A percentile compares a stretch with the other conserved stretches of the same genome.
These are phyloP conservation scores for Fusarium sp. DNA, from an alignment of 2,329 filamentous ascomycete genomes.

Conservation along the genomic window DNA sequence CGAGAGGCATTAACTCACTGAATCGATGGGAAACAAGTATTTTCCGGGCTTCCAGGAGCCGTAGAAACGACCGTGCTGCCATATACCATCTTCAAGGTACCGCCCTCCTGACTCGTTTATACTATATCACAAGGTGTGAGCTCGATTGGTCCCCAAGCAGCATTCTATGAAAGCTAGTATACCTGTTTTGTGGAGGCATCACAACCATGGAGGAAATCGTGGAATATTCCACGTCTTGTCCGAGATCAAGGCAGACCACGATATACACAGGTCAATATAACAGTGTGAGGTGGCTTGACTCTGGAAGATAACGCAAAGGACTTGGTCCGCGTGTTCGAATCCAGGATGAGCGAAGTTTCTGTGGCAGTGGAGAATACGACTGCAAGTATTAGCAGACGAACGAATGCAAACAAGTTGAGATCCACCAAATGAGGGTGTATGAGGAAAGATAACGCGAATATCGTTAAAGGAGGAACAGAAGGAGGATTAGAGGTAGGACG, in stretches of 20 bases:
- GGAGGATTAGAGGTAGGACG: neutral
- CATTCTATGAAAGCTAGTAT: constrained; percentile 12
- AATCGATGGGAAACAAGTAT: constrained; percentile 83
- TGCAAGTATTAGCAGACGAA: constrained; percentile 32
- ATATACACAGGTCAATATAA: neutral
- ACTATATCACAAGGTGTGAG: constrained; percentile 35
- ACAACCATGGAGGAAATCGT: constrained; percentile 40
- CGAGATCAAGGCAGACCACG: constrained; percentile 9
- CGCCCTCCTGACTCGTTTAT: constrained; percentile 33
- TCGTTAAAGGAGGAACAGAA: neutral
- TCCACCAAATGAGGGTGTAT: constrained; percentile 16
- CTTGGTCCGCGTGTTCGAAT: constrained; percentile 5
- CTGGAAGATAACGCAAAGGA: constrained; percentile 16
- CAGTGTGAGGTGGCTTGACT: constrained; percentile 22
- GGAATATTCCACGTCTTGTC: constrained; percentile 18
- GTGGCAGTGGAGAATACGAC: constrained; percentile 24
- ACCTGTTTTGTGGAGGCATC: constrained; percentile 51
- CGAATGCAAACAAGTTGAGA: constrained; percentile 24
- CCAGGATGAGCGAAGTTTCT: constrained; percentile 23
- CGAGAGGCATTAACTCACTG: constrained; percentile 60
- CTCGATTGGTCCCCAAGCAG: constrained; percentile 1
- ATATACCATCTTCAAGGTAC: constrained; percentile 47
- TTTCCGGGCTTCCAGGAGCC: constrained; percentile 74
- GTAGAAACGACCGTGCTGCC: constrained; percentile 77
- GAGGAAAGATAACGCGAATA: constrained; percentile 5